These are phyloP conservation scores for Diospyros kaki DNA, from an alignment of 148 eudicot species.

Conservation along the genomic window DNA sequence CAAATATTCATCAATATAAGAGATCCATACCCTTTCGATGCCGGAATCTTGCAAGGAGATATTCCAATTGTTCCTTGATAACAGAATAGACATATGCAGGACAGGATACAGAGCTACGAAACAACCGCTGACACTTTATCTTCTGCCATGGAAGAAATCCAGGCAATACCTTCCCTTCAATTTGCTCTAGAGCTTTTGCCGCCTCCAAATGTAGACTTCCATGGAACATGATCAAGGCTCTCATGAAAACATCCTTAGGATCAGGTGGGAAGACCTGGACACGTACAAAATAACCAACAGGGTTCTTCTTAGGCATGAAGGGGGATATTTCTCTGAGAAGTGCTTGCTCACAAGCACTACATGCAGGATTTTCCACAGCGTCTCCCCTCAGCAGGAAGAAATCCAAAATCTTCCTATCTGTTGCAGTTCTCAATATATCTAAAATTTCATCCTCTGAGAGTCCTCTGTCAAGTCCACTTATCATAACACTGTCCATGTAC, in stretches of 20 bases:
- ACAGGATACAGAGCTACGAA: slow-evolving; percentile 80
- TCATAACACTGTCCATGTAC: slow-evolving; percentile 37
- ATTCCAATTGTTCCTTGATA: slow-evolving; percentile 48
- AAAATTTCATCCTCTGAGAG: slow-evolving; percentile 63
- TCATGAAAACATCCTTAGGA: slow-evolving; percentile 53
- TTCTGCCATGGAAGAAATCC: slow-evolving; percentile 88
- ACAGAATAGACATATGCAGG: slow-evolving; percentile 54
- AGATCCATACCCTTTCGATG: slow-evolving; percentile 46
- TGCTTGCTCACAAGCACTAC: slow-evolving; percentile 58
- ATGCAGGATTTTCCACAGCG: slow-evolving; percentile 55
- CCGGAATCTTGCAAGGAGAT: slow-evolving; percentile 43
- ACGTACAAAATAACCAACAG: slow-evolving; percentile 44
- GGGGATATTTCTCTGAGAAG: slow-evolving; percentile 64
- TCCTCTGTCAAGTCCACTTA: slow-evolving; percentile 54
- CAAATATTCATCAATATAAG: neutral
- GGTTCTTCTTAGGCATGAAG: slow-evolving; percentile 67
- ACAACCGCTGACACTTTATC: slow-evolving; percentile 61
- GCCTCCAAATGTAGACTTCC: slow-evolving; percentile 92
- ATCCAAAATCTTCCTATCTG: slow-evolving; percentile 48
- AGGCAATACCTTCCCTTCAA: slow-evolving; percentile 78
- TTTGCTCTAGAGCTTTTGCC: slow-evolving; percentile 86
- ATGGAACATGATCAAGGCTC: slow-evolving; percentile 70
- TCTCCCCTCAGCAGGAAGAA: slow-evolving; percentile 59
- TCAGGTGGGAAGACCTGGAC: slow-evolving; percentile 72
- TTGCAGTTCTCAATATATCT: slow-evolving; percentile 44